Base-by-base conservation (phyloP, 208 protist species). In the Eutreptiella sp. region DNA sequence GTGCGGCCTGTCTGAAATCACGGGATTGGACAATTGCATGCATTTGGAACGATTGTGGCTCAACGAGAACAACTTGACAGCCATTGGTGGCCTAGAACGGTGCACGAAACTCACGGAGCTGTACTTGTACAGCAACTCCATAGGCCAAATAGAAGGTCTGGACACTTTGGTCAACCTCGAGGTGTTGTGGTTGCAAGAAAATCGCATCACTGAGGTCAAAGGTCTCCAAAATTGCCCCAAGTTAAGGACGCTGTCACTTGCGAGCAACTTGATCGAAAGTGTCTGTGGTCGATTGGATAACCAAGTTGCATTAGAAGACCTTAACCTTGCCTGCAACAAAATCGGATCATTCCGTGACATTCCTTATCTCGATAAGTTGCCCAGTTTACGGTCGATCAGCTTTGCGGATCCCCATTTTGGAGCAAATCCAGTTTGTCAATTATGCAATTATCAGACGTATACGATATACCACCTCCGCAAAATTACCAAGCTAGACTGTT, bases 401-500 rank as follows among this genome's bases (percentile, higher is more conserved):
- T 73, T 95, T 38, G 52, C 50, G 11, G 88, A 95, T 59, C 78
- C 88, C 2, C 78, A 94, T 66, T 97, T 88, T 32, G 90, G 92
- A 42, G 73, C 84, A 23, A 90, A 88, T 46, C 85, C 89, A 0
- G 71, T 95, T 35, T 93, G 84, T 69, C 73, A 66, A 14, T 77
- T 97, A 14, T 90, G 76, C 71, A 95, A 96, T 73, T 97, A 95
- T 76, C 76, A 75, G 31, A 95, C 88, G 1, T 93, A 90, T 66
- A 68, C 75, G 1, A 53, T 95, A 33, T 78, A 63, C 46, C 72
- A 92, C 59, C 65, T 89, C 23, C 58, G 80, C 28, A 58, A 57
- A 46, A 55, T 92, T 23, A 80, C 83, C 42, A 66, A 62, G 48
- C 73, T 97, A 36, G 92, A 96, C 64, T 71, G 75, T 47, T 45